Base-by-base conservation (phyloP, 1,284 basidiomycete genomes). In the Papiliotrema laurentii region DNA sequence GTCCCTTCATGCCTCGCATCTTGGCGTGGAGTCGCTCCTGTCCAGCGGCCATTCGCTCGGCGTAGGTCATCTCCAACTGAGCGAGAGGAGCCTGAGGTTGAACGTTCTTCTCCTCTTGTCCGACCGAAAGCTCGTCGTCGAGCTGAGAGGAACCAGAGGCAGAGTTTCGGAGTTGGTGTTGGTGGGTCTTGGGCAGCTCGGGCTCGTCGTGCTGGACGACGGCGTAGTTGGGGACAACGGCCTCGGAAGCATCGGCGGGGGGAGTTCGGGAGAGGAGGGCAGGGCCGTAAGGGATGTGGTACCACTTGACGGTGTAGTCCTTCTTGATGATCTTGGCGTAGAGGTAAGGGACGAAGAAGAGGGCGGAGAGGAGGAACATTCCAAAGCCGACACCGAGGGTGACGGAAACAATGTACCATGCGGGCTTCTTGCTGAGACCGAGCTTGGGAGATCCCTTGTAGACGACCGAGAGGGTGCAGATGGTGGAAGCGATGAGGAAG, bases 321-420 rank as follows among this genome's bases (percentile, higher is more conserved):
- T 68, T 66, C 63, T 72, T 72, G 59, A 77, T 61, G 47, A 76
- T 68, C 43, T 72, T 70, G 59, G 61, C 58, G 66, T 75, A 63
- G 37, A 77, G 65, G 66, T 66, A 78, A 1, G 76, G 76, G n/a
- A 78, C 62, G 62, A 75, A 77, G 68, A 77, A 76, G 51, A 77
- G 26, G 45, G 69, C 56, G 3, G 75, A 59, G 14, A 77, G 56
- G 26, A 69, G 22, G 2, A 64, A 53, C 34, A 76, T 56, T 45
- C 69, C 75, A n/a, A 56, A 55, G 10, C 69, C 75, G 16, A 71
- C 69, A 33, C 74, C 71, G 34, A 77, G 54, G 43, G 72, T 67
- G 30, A 74, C 75, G 2, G 66, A 59, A 13, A 66, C 70, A 40
- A 73, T 66, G 37, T 63, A 67, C 27, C 53, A 56, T n/a, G 52